These are phyloP conservation scores for Gastroboletus turbinatus DNA, from an alignment of 1,284 basidiomycete genomes.

Conservation along the genomic window DNA sequence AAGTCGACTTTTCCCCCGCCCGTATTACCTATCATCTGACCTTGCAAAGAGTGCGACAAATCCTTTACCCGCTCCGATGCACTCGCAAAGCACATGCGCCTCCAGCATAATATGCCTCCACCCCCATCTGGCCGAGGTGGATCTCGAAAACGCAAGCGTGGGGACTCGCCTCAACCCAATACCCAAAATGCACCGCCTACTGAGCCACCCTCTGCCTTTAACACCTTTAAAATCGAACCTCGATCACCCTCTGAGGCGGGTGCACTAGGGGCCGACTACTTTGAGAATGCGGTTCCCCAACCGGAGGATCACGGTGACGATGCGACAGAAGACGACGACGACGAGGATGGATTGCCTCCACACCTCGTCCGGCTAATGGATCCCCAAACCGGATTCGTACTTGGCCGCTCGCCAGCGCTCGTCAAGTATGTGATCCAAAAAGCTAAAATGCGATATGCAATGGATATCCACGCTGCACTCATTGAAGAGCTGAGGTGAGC, in stretches of 20 bases:
- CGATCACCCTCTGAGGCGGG: slow-evolving; percentile 43
- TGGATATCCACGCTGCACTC: slow-evolving; percentile 61
- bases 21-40: not conserved
- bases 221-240: slow-evolving; percentile 65
- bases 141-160: slow-evolving; percentile 63
- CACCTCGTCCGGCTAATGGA: slow-evolving; percentile 50
- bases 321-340: slow-evolving; percentile 29
- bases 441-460: slow-evolving; percentile 64
- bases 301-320: slow-evolving; percentile 28
- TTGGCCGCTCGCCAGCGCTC: slow-evolving; percentile 59
- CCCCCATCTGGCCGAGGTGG: slow-evolving; percentile 71
- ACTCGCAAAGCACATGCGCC: slow-evolving; percentile 86
- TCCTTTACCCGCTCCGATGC: slow-evolving; percentile 91
- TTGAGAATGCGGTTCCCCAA: slow-evolving; percentile 17
- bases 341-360: slow-evolving; percentile 48
- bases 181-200: slow-evolving; percentile 23
- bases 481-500: slow-evolving; percentile 57
- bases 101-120: slow-evolving; percentile 78
- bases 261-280: slow-evolving; percentile 28
- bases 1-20: slow-evolving; percentile 23
- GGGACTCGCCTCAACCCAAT: slow-evolving; percentile 33
- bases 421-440: slow-evolving; percentile 76
- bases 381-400: slow-evolving; percentile 54
- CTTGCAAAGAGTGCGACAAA: slow-evolving; percentile 79
- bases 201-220: slow-evolving; percentile 44